Percentiles rank a stretch among this genome's conserved stretches.
These are phyloP conservation scores for Sugiyamaella lignohabitans DNA, from an alignment of 805 yeast genomes.

Conservation along the genomic window DNA sequence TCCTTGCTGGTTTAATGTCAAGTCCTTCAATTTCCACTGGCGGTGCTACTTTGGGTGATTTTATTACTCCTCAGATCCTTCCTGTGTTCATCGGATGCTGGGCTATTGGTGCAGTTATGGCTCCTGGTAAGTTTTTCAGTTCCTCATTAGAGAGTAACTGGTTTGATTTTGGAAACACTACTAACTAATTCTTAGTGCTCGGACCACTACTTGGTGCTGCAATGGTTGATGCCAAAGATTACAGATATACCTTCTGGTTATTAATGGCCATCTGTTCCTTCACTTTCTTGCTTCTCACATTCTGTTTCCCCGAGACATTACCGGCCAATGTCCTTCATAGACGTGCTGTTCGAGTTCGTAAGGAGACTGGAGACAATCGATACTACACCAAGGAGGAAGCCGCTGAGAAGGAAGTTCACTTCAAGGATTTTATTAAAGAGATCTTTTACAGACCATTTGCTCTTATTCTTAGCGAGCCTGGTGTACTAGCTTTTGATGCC, in stretches of 20 bases:
- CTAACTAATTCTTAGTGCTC: no score
- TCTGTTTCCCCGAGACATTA: constrained; percentile 52
- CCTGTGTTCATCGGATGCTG: constrained; percentile 47
- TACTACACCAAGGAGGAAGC: constrained; percentile 52
- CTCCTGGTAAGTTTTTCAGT: no score
- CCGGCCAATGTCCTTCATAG: constrained; percentile 44
- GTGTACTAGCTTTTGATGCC: constrained; percentile 44
- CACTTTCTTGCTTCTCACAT: constrained; percentile 34
- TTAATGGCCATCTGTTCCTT: constrained; percentile 37
- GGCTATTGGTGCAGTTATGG: constrained; percentile 49
- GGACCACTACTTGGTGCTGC: constrained; percentile 56
- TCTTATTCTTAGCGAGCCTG: constrained; percentile 47
- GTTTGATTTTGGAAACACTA: not conserved
- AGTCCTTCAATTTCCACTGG: constrained; percentile 54
- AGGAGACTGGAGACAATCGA: constrained; percentile 43
- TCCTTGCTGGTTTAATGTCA: constrained; percentile 49
- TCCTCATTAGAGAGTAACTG: no score
- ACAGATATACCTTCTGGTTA: constrained; percentile 55
- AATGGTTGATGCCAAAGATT: constrained; percentile 39
- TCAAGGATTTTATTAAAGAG: constrained; percentile 13
- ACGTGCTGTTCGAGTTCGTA: constrained; percentile 42
- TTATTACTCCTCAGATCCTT: constrained; percentile 33
- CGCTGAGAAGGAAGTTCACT: constrained; percentile 23
- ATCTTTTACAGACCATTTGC: constrained; percentile 36
- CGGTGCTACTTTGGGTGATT: constrained; percentile 51